Evolutionary conservation across 495 filamentous ascomycete species (phyloP).

Genomic region (Tuber magnatum): DNA sequence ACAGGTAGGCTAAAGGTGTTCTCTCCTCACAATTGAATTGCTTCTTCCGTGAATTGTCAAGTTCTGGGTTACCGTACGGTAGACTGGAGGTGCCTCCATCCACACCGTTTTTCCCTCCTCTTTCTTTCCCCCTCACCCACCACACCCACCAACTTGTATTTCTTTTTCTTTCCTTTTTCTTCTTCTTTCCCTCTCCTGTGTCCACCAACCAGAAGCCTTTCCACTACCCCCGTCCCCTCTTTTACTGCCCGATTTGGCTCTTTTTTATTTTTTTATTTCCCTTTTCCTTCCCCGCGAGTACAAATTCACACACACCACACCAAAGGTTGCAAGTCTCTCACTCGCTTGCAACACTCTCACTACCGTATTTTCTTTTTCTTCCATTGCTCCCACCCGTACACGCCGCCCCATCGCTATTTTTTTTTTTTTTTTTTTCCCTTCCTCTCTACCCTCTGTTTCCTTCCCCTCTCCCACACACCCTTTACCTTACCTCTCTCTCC

Average conservation of each 20-base stretch:
- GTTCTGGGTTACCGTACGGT: background rate
- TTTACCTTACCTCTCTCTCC: conserved; percentile 16
- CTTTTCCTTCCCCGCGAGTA: background rate
- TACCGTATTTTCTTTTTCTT: background rate
- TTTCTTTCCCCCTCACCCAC: background rate
- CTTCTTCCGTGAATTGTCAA: background rate
- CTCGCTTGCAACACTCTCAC: background rate
- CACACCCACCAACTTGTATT: background rate
- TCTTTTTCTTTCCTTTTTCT: background rate
- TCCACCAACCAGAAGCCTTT: background rate
- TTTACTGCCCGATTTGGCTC: background rate
- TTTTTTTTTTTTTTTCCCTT: conserved; percentile 3
- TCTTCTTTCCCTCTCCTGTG: background rate
- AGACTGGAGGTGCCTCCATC: background rate
- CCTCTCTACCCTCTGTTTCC: conserved; percentile 29
- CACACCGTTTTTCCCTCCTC: background rate
- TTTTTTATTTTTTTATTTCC: background rate
- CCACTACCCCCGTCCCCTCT: background rate
- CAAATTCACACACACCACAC: conserved; percentile 2
- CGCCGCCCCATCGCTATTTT: conserved; percentile 4
- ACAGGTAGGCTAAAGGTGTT: background rate
- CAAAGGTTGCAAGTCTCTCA: background rate
- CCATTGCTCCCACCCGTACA: background rate
- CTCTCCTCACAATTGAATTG: background rate
- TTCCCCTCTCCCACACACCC: conserved; percentile 12